Evolutionary conservation across 164 flowering plant genomes (phyloP), one percentile per base, ranked within the genome.

Genomic region (Aristolochia contorta): DNA sequence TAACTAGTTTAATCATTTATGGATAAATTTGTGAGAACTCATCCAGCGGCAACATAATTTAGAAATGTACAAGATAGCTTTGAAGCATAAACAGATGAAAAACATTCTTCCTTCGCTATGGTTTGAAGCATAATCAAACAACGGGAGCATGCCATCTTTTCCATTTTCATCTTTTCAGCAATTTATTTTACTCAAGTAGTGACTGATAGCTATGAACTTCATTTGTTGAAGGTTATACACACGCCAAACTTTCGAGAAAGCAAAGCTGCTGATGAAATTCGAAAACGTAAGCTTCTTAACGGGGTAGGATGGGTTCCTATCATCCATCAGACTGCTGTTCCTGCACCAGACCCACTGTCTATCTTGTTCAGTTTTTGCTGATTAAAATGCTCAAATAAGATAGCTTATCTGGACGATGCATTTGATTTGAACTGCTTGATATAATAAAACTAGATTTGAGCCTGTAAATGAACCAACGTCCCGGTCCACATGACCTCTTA

Each of bases 221-320:
- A 22, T 69, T 56, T n/a, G 24, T 60, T 72, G 75, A 65, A 84
- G 90, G 84, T 80, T 74, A 63, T 87, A 56, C 73, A 63, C 24
- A 73, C 86, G 24, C 82, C 87, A 30, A 83, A 84, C 49, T 82
- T 82, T 54, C 78, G 61, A 24, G 74, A 76, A 48, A 78, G 85
- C 76, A 74, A 79, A 72, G 88, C 85, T 20, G 83, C 89, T 51
- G 47, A 54, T 56, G 87, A 83, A 67, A 80, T 84, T 67, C 75
- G 60, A 66, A 75, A 80, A 77, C 62, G 97, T 87, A 78, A 77
- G 91, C 30, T 71, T 53, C 33, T 60, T 14, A 21, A 33, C n/a
- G 10, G 43, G 10, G 43, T 37, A 37, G 1, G 7, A 37, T 8
- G 12, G 43, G 43, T 24, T 62, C 24, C 37, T 47, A 20, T 47